A percentile compares a stretch with the other conserved stretches of the same genome.
Conservation (phyloP, 1,284 basidiomycete genomes). For the Mycena citricolor region DNA sequence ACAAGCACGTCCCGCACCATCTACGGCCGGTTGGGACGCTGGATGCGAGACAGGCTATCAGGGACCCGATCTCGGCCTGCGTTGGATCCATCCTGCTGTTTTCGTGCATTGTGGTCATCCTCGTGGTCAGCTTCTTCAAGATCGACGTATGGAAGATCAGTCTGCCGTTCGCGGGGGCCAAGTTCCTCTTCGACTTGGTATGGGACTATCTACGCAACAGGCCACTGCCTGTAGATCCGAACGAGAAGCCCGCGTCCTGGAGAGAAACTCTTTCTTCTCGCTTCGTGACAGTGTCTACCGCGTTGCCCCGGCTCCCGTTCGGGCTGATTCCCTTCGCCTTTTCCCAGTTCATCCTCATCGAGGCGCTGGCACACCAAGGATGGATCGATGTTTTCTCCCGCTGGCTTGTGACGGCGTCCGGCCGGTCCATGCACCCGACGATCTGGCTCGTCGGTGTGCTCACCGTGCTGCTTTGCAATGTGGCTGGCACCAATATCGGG, state of each 20-base stretch:
- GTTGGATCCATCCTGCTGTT: conserved; percentile 55
- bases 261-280: conserved; percentile 20
- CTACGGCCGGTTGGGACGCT: conserved; percentile 40
- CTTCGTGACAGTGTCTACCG: conserved; percentile 77
- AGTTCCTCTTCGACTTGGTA: conserved; percentile 65
- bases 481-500: conserved; percentile 94
- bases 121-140: conserved; percentile 56
- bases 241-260: conserved; percentile 24
- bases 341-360: conserved; percentile 93
- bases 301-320: conserved; percentile 73
- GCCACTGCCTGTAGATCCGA: too few relatives aligned
- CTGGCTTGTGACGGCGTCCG: conserved; percentile 59
- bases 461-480: conserved; percentile 80
- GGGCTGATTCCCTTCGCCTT: conserved; percentile 90
- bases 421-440: conserved; percentile 46
- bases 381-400: conserved; percentile 88
- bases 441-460: conserved; percentile 59
- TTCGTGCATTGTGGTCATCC: conserved; percentile 47
- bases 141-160: conserved; percentile 83
- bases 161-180: conserved; percentile 80
- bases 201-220: conserved; percentile 54
- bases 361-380: conserved; percentile 78
- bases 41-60: conserved; percentile 47
- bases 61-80: conserved; percentile 49
- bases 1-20: conserved; percentile 49